Conservation (phyloP, 768 basidiomycete genomes). For the Amanita jacksonii region DNA sequence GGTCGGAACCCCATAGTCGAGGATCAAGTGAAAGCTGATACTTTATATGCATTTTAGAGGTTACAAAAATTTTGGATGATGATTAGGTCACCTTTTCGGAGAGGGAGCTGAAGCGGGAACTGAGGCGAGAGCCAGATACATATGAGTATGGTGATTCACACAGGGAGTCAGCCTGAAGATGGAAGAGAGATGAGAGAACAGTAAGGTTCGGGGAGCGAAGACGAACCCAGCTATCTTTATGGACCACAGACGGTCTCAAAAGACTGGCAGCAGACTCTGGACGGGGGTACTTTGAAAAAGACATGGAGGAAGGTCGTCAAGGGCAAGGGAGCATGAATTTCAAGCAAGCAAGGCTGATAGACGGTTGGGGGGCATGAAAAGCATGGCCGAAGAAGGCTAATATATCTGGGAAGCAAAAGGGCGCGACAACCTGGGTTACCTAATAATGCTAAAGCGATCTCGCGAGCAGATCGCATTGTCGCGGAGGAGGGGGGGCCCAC, state of each 20-base stretch:
- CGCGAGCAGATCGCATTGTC: too few species aligned
- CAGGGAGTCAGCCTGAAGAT: slow-evolving; percentile 22
- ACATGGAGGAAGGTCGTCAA: slow-evolving; percentile 18
- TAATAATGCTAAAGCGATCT: too few species aligned
- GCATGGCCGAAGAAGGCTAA: too few species aligned
- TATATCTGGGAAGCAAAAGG: too few species aligned
- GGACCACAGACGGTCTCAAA: slow-evolving; percentile 24
- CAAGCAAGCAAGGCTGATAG: too few species aligned
- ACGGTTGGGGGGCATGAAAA: too few species aligned
- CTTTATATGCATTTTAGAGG: slow-evolving; percentile 26
- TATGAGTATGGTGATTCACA: slow-evolving; percentile 31
- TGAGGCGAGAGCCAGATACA: slow-evolving; percentile 29
- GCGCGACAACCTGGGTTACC: too few species aligned
- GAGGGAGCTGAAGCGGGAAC: slow-evolving; percentile 32
- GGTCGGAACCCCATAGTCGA: slow-evolving; percentile 51
- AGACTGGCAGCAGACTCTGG: slow-evolving; percentile 22
- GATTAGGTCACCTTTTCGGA: slow-evolving; percentile 31
- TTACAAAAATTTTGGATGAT: too few species aligned
- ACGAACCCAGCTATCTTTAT: slow-evolving; percentile 36
- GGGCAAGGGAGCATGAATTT: slow-evolving; percentile 10
- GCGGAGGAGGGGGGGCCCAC: too few species aligned
- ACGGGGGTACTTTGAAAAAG: slow-evolving; percentile 21
- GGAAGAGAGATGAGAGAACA: too few species aligned
- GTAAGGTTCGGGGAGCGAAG: too few species aligned
- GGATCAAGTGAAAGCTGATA: slow-evolving; percentile 61